Evolutionary conservation across 192 early-diverging fungal species (phyloP).

Genomic region (Backusella parvicylindrica): DNA sequence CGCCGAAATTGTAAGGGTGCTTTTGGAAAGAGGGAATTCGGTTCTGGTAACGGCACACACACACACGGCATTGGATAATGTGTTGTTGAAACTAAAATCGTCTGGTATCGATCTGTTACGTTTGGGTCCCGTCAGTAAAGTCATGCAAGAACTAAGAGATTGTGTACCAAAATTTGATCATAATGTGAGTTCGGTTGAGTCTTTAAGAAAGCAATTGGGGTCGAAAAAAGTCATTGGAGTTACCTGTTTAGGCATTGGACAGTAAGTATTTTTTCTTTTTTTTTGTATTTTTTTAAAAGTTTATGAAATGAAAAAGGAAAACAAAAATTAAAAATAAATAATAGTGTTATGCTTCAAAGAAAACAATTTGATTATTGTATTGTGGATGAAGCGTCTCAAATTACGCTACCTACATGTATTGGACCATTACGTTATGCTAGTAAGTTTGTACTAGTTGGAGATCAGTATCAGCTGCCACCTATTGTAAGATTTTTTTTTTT

Average conservation of each 20-base stretch:
- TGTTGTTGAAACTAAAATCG: conserved; percentile 82
- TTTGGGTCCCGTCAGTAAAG: conserved; percentile 60
- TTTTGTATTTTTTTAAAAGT: neutral
- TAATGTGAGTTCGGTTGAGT: conserved; percentile 51
- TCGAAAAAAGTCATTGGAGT: conserved; percentile 73
- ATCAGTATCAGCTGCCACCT: conserved; percentile 93
- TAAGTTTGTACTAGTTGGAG: conserved; percentile 91
- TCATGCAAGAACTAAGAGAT: conserved; percentile 9
- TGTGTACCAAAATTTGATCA: conserved; percentile 27
- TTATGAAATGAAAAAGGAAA: neutral
- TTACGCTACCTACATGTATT: conserved; percentile 85
- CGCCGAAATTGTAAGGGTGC: conserved; percentile 64
- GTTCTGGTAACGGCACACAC: conserved; percentile 90
- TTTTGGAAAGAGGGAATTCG: conserved; percentile 66
- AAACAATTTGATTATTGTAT: conserved; percentile 93
- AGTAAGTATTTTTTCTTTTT: conserved; percentile 61
- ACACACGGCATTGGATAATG: conserved; percentile 90
- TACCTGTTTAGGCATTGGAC: conserved; percentile 83
- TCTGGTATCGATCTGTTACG: conserved; percentile 65
- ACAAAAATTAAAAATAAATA: conserved; percentile 1
- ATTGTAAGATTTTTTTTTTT: conserved; percentile 50
- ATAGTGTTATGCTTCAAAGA: conserved; percentile 65
- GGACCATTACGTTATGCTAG: conserved; percentile 81
- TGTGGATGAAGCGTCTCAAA: conserved; percentile 94
- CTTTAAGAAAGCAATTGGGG: conserved; percentile 59